Percentiles rank a stretch among this genome's conserved stretches.
These are phyloP conservation scores for Alternaria postmessia DNA, from an alignment of 2,329 filamentous ascomycete species.

Conservation along the genomic window DNA sequence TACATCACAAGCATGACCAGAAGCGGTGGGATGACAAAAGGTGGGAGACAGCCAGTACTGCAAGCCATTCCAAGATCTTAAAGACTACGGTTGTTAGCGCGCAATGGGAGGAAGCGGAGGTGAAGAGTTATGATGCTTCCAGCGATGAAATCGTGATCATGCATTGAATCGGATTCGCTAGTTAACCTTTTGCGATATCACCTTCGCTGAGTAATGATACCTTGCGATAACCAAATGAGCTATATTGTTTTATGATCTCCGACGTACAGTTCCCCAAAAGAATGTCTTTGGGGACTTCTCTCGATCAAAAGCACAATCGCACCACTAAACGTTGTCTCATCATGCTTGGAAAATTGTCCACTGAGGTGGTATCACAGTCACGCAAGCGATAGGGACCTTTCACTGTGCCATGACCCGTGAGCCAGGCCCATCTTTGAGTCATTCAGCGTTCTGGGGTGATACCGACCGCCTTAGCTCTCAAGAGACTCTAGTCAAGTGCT, in stretches of 20 bases:
- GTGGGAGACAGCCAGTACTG: conserved; percentile 46
- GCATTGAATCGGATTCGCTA: conserved; percentile 4
- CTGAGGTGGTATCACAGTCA: background rate
- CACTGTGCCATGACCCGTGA: background rate
- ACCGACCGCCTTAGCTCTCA: background rate
- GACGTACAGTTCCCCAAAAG: background rate
- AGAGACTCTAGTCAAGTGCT: no score
- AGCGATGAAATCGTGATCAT: conserved; percentile 36
- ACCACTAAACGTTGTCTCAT: background rate
- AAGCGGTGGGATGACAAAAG: conserved; percentile 26
- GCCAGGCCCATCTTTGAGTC: background rate
- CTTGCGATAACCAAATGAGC: background rate
- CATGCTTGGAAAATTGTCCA: background rate
- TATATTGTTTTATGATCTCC: background rate
- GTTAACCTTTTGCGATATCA: background rate
- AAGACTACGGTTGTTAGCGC: conserved; percentile 48
- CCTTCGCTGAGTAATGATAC: background rate
- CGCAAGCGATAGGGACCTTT: background rate
- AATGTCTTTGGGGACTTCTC: no score
- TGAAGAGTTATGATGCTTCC: conserved; percentile 23
- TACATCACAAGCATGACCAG: conserved; percentile 18
- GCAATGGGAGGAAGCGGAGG: conserved; percentile 43
- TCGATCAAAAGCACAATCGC: background rate
- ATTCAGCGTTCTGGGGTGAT: background rate
- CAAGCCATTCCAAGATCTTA: conserved; percentile 45